Base-by-base conservation (phyloP, 129 eudicot genomes). In the Chrysanthemum lavandulifolium region DNA sequence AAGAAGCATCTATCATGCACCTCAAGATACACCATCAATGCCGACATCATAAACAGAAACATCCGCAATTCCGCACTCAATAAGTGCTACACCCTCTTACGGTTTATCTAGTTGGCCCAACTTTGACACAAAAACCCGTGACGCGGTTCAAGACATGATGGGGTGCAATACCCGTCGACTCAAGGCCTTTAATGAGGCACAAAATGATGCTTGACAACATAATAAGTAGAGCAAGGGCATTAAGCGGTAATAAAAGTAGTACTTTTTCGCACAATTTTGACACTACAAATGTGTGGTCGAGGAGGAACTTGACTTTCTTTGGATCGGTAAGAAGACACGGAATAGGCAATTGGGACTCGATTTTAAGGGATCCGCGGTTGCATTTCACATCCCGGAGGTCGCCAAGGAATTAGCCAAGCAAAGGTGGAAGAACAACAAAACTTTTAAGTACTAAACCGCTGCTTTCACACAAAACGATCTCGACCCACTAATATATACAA, bases 321-420 rank as follows among this genome's bases (percentile, higher is more conserved):
- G 96, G 96, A 79, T 89, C 15, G 96, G 87, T 89, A 23, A 86
- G 92, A 62, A 81, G 96, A 74, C 87, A 89, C 47, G 92, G 92
- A 75, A n/a, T n/a, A n/a, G n/a, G n/a, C n/a, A n/a, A n/a, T n/a
- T n/a, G n/a, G n/a, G n/a, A n/a, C n/a, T n/a, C n/a, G n/a, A n/a
- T n/a, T n/a, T n/a, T n/a, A n/a, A n/a, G n/a, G n/a, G n/a, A n/a
- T n/a, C n/a, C n/a, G n/a, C n/a, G n/a, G n/a, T n/a, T n/a, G n/a
- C n/a, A n/a, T n/a, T n/a, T n/a, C n/a, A n/a, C n/a, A n/a, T n/a
- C n/a, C n/a, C n/a, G n/a, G n/a, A n/a, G n/a, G n/a, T n/a, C n/a
- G n/a, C n/a, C n/a, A n/a, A n/a, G n/a, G n/a, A n/a, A n/a, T n/a
- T n/a, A n/a, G n/a, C n/a, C n/a, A n/a, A n/a, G n/a, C n/a, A n/a